These are phyloP conservation scores for Salix purpurea DNA, from an alignment of 345 rosid genomes.

Conservation along the genomic window DNA sequence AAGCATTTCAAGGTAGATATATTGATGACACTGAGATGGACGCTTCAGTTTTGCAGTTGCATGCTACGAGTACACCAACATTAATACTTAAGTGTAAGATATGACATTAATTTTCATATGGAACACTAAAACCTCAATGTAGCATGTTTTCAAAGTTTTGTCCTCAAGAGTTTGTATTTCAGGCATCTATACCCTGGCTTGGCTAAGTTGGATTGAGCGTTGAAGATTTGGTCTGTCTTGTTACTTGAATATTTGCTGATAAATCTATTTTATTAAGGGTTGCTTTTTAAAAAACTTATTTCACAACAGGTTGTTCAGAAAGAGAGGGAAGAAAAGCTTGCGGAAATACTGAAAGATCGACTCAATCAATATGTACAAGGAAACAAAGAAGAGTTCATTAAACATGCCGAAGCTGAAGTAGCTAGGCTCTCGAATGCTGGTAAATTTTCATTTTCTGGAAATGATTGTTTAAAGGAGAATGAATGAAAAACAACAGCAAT, in stretches of 20 bases:
- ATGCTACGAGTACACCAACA: neutral
- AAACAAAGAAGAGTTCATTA: slow-evolving; percentile 64
- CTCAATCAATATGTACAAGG: slow-evolving; percentile 71
- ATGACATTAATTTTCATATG: neutral
- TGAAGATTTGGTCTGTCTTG: neutral
- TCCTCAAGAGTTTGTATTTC: neutral
- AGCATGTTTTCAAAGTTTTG: neutral
- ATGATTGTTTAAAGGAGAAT: neutral
- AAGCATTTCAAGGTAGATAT: neutral
- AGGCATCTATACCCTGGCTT: neutral
- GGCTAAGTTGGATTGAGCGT: neutral
- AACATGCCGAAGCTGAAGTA: slow-evolving; percentile 76
- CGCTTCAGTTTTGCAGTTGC: neutral
- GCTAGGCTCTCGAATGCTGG: slow-evolving; percentile 86
- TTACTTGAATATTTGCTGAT: neutral
- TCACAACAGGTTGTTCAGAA: slow-evolving; percentile 73
- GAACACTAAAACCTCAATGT: neutral
- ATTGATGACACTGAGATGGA: neutral
- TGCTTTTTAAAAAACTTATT: neutral
- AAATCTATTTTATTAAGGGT: neutral
- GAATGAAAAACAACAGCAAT: neutral
- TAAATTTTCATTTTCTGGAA: slow-evolving; percentile 14
- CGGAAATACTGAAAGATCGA: slow-evolving; percentile 58
- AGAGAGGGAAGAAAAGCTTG: slow-evolving; percentile 97
- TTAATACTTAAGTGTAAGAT: neutral